These are phyloP conservation scores for Pyrus communis DNA, from an alignment of 306 rosid genomes.

Conservation along the genomic window DNA sequence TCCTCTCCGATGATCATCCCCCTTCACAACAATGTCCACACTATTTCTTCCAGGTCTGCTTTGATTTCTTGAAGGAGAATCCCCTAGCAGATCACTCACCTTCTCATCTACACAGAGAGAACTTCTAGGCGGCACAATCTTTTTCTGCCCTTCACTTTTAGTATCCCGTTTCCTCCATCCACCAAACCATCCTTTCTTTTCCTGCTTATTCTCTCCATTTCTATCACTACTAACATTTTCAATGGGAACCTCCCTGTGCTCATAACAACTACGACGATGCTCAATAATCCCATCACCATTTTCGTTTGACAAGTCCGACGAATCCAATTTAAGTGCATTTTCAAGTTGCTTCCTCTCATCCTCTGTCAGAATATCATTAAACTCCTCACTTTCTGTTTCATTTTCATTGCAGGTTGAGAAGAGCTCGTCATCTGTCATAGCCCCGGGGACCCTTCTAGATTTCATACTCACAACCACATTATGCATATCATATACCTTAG, in stretches of 20 bases:
- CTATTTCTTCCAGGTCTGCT: conserved; percentile 72
- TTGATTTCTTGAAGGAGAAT: conserved; percentile 61
- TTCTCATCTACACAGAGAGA: conserved; percentile 79
- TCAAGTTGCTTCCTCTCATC: conserved; percentile 91
- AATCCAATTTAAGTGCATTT: conserved; percentile 73
- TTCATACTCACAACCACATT: conserved; percentile 91
- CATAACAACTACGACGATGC: conserved; percentile 67
- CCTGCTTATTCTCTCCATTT: conserved; percentile 66
- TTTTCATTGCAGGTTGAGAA: conserved; percentile 76
- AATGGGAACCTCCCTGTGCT: conserved; percentile 61
- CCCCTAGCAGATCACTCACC: conserved; percentile 79
- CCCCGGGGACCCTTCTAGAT: conserved; percentile 94
- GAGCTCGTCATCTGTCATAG: conserved; percentile 89
- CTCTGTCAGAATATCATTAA: conserved; percentile 74
- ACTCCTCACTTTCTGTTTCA: conserved; percentile 75
- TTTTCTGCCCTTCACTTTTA: conserved; percentile 50
- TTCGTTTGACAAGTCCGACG: conserved; percentile 47
- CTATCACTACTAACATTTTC: conserved; percentile 44
- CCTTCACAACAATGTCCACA: conserved; percentile 56
- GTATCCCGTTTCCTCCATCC: conserved; percentile 89
- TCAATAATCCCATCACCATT: conserved; percentile 51
- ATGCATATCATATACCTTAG: conserved; percentile 97
- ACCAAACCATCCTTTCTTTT: conserved; percentile 93
- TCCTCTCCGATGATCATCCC: conserved; percentile 71
- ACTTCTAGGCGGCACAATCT: conserved; percentile 70